These are phyloP conservation scores for Erysiphe pulchra DNA, from an alignment of 2,329 filamentous ascomycete genomes.

Conservation along the genomic window DNA sequence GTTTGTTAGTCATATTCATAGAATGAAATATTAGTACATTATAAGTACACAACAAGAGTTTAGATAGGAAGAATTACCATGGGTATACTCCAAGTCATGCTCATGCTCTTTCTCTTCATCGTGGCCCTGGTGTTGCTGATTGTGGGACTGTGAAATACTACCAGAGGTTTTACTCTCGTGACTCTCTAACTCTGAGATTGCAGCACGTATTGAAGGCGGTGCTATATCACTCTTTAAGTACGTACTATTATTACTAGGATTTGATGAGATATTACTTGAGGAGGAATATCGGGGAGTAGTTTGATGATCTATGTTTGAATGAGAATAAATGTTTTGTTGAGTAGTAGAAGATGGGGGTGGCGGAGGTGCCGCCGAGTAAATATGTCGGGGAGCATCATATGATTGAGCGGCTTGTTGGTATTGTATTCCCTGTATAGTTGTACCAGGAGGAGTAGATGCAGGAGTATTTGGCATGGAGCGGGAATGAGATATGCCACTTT, in stretches of 20 bases:
- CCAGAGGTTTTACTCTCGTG: conserved; percentile 42
- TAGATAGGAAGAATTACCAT: conserved; percentile 48
- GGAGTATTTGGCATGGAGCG: conserved; percentile 80
- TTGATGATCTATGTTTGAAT: conserved; percentile 30
- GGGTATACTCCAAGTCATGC: conserved; percentile 64
- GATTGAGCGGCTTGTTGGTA: conserved; percentile 38
- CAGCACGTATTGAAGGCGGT: conserved; percentile 40
- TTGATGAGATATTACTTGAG: too few relatives aligned
- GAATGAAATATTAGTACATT: too few relatives aligned
- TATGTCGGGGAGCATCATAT: conserved; percentile 53
- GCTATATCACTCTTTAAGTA: conserved; percentile 80
- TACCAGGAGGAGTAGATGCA: conserved; percentile 67
- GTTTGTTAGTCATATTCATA: conserved; percentile 47
- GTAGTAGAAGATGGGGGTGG: too few relatives aligned
- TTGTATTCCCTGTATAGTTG: conserved; percentile 51
- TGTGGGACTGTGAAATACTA: conserved; percentile 31
- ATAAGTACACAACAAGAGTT: conserved; percentile 48
- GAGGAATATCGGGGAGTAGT: conserved; percentile 48
- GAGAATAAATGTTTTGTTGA: conserved; percentile 43
- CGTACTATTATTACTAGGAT: conserved; percentile 21
- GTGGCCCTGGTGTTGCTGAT: conserved; percentile 27
- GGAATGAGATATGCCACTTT: conserved; percentile 50
- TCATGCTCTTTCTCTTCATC: conserved; percentile 53
- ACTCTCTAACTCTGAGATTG: conserved; percentile 30
- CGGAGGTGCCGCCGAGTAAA: conserved; percentile 60